Base-by-base conservation (phyloP, 352 stramenopile species). In the Globisporangium cystogenes region DNA sequence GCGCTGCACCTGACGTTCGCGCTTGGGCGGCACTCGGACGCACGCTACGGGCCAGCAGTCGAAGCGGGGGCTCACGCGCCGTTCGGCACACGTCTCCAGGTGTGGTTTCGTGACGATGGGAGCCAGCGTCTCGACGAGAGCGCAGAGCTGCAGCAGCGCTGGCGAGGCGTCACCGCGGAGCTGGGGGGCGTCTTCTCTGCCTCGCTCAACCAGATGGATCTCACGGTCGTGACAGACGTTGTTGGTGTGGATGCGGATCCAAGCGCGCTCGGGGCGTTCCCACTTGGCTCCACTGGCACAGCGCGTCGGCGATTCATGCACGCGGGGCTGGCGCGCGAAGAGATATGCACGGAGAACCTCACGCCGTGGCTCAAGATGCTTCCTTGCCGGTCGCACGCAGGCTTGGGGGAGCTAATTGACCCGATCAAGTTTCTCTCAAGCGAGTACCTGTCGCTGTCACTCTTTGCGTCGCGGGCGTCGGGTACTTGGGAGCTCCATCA, bases 341-440 rank as follows among this genome's bases (percentile, higher is more conserved):
- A 93, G 63, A 67, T 93, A 20, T 96, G 86, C 53, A 94, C 86
- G 1, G 86, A 96, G 60, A 96, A 96, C 54, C 68, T 96, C 35
- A 89, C 82, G 44, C 83, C 86, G 23, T 94, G 82, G 83, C 74
- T 96, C 51, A 95, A 95, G 64, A 80, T 96, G 66, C 68, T 95
- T 24, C 86, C 86, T 15, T 95, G 83, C 47, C 76, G 85, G 16
- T 58, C 69, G 7, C 62, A 86, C 27, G 55, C 70, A 1, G 82
- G 86, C 2, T 66, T 96, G 2, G 82, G 81, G 5, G 53, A 57
- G 43, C 74, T 94, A 5, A 72, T 96, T 42, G 75, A 89, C 41
- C 86, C 86, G 0, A 87, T 91, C 42, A 68, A 76, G 23, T 58
- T 82, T 7, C 60, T 93, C n/a, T 89, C 77, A 1, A 72, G 76